Evolutionary conservation across 1,284 basidiomycete genomes (phyloP), one percentile per base, ranked within the genome.

Genomic region (Apiotrichum porosum): DNA sequence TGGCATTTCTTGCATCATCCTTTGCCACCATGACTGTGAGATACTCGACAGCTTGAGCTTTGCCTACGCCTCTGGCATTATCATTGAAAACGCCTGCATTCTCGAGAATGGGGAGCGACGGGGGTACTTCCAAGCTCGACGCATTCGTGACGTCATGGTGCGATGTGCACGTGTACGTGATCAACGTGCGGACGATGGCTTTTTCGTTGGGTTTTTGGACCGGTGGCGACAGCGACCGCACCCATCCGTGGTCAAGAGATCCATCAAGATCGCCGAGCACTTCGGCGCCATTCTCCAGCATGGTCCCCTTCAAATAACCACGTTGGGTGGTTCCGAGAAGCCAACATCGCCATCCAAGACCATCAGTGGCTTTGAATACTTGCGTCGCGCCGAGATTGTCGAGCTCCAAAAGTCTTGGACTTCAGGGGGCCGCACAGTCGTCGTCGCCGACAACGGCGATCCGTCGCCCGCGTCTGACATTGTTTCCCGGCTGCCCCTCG

Each of bases 41-140:
- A 23, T 17, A 8, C 30, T 45, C 12, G 31, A 35, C 22, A 37
- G 46, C 9, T 46, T 59, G 22, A 23, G 39, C 31, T 31, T 51
- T 12, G 4, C 36, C 1, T 12, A 10, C 0, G 42, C 45, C 1
- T 24, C 44, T 2, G 49, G 49, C 9, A 24, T 51, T 19, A 51
- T 51, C 24, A 38, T 51, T n/a, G 37, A 47, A n/a, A 47, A 43
- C 17, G 49, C 44, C 9, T 42, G 36, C 31, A 51, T 51, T 13
- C 38, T 51, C 9, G 32, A 36, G 6, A 35, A 35, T 3, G 49
- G 49, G 23, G 40, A 51, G 28, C 36, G 33, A 6, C 44, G 49
- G 6, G 45, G 43, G 30, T 51, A 47, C 41, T 51, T 51, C 31
- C 49, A 51, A 41, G 21, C 37, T 21, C 35, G 28, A 4, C 36